Conservation (phyloP, 345 rosid species). For the Ceriops zippeliana region DNA sequence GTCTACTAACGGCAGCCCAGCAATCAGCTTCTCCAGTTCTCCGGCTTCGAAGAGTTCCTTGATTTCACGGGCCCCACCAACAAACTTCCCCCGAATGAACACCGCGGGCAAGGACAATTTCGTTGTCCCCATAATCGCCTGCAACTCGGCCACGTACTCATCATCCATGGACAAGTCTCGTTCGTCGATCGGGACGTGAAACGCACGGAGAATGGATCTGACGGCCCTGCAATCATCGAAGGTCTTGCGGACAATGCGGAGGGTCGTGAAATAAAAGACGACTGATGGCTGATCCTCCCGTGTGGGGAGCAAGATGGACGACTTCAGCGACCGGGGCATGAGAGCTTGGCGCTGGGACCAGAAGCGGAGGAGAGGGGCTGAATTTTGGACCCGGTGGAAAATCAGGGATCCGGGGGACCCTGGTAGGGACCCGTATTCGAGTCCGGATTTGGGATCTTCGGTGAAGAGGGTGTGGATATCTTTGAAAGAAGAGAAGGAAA, state of each 20-base stretch:
- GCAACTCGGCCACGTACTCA: conserved; percentile 19
- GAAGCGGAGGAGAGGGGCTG: conserved; percentile 49
- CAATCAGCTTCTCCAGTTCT: conserved; percentile 41
- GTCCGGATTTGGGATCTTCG: conserved; percentile 26
- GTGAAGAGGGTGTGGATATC: conserved; percentile 54
- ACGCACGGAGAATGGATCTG: conserved; percentile 26
- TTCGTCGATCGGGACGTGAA: conserved; percentile 22
- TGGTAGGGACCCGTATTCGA: conserved; percentile 2
- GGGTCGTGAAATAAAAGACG: conserved; percentile 25
- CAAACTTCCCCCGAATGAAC: conserved; percentile 45
- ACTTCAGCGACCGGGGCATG: conserved; percentile 15
- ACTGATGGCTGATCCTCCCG: not conserved
- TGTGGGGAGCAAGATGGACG: not conserved
- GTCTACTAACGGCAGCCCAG: conserved; percentile 22
- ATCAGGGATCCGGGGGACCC: conserved; percentile 30
- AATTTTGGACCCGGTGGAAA: conserved; percentile 55
- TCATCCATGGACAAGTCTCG: conserved; percentile 27
- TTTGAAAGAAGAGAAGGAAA: conserved; percentile 63
- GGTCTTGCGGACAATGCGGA: conserved; percentile 26
- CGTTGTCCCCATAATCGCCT: conserved; percentile 15
- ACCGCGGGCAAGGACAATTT: conserved; percentile 36
- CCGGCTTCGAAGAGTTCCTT: conserved; percentile 39
- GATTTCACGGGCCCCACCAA: conserved; percentile 53
- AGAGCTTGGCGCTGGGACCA: conserved; percentile 23
- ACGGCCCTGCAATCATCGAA: conserved; percentile 28